Base-by-base conservation (phyloP, 1,139 yeast species). In the Trichomonascaceae sp. region DNA sequence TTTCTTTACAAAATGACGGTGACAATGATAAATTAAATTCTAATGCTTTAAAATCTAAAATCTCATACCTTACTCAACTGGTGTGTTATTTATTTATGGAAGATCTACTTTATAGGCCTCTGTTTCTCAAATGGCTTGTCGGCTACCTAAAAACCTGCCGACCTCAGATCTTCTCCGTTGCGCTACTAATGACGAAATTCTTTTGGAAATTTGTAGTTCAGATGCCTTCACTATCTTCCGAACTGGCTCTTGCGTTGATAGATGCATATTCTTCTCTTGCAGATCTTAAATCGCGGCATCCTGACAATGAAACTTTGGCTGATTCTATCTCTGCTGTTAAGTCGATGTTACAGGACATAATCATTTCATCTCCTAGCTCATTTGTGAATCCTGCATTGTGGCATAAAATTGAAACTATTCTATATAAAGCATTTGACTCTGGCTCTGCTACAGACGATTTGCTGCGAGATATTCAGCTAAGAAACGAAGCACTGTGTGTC, bases 381-480 rank as follows among this genome's bases (percentile, higher is more conserved):
- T 89, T 90, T 62, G 82, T 90, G n/a, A 76, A 87, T 43, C 95
- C 96, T 0, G 78, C 77, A 52, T 77, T 75, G 55, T 90, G 97
- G 97, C 74, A 77, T 13, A 65, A 78, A 6, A 70, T 87, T 50
- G 83, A 83, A 49, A 75, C 79, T 1, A 79, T 81, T 10, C 66
- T 87, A 59, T 73, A 67, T 63, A 79, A 67, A 47, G 70, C 74
- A 13, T 63, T 76, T 39, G 56, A 56, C 39, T 47, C 44, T 39
- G 59, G 47, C 48, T 51, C 54, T 30, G 55, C 58, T 15, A 54
- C 59, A 0, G 53, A 71, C 65, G 50, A 59, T 61, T 47, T 73
- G 69, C 52, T 66, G 49, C 58, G 70, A 69, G 47, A 73, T 71
- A 43, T 57, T 13, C 59, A 64, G 12, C 52, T 61, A 6, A 55